phyloP scores from a whole-genome alignment of 2,329 filamentous ascomycete species.

The Exophiala calicioides region DNA sequence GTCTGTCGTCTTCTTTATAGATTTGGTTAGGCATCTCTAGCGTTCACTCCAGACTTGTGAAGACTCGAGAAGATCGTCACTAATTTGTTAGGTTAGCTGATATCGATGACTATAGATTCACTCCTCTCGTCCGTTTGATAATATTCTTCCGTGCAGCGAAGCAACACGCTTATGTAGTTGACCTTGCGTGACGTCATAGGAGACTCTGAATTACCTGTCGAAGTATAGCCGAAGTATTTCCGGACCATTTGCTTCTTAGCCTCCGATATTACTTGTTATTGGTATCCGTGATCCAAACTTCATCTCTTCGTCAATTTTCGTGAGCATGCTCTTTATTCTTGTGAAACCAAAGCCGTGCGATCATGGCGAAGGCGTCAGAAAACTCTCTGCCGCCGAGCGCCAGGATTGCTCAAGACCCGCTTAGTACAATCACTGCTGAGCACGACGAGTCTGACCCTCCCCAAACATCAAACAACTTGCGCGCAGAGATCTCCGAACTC shows the following conservation, averaged over 20 bases:
- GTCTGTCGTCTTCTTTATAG: too few relatives aligned
- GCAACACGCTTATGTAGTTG: constrained; percentile 5
- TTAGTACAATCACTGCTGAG: constrained; percentile 5
- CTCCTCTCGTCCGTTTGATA: constrained; percentile 7
- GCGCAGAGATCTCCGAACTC: constrained; percentile 12
- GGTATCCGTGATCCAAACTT: constrained; percentile 8
- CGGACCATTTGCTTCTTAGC: too few relatives aligned
- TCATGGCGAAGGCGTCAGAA: constrained; percentile 10
- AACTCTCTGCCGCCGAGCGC: constrained; percentile 7
- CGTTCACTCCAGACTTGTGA: too few relatives aligned
- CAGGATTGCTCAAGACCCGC: constrained; percentile 9
- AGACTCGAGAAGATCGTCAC: too few relatives aligned
- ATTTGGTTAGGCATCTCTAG: too few relatives aligned
- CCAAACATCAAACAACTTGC: constrained; percentile 6
- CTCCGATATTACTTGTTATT: too few relatives aligned
- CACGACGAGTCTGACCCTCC: constrained; percentile 8
- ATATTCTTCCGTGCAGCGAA: background rate
- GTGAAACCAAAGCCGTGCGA: constrained; percentile 10
- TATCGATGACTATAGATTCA: too few relatives aligned
- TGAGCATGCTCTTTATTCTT: constrained; percentile 10
- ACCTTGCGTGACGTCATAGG: constrained; percentile 9
- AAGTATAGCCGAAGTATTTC: constrained; percentile 16
- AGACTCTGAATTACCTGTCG: constrained; percentile 6
- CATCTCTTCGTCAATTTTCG: constrained; percentile 7
- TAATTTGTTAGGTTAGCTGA: too few relatives aligned